Evolutionary conservation across 345 rosid species (phyloP), one percentile per base, ranked within the genome.

Genomic region (Bruguiera sexangula): DNA sequence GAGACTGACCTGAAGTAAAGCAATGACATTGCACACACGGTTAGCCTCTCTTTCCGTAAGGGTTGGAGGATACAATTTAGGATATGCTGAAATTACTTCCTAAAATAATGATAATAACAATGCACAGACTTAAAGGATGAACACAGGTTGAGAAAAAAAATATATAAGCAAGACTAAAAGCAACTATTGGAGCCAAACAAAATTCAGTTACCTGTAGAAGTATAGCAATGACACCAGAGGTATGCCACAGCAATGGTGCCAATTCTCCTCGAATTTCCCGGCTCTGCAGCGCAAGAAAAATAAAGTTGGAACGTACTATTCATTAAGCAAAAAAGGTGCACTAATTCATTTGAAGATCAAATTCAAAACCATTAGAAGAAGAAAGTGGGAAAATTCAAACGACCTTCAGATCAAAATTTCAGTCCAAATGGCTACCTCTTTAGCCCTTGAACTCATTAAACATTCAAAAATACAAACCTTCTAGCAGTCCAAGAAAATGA

Each of bases 201-300:
- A 2, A 24, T 6, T 58, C 15, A 29, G 27, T 83, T 56, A 84
- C 88, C 87, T 75, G 75, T 29, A 84, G 65, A 70, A 86, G 87
- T 34, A 61, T 29, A 54, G 75, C 3, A 50, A 83, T 64, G 51
- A 81, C 74, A 32, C 85, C 85, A 69, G 72, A 57, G 31, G 93
- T 84, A 65, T 83, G 54, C 93, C 93, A 88, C 26, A 88, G 39
- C 48, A 83, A n/a, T 18, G 82, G 82, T 10, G 82, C 90, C 80
- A 84, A 46, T 22, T 83, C 80, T 13, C 75, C 80, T 59, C 75
- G 60, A 31, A 31, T 6, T 62, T 6, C 76, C 68, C 75, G 74
- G 57, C 68, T 71, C 88, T 85, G 85, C 30, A 46, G n/a, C 21
- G 21, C 34, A 6, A 53, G 50, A 39, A 72, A 24, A n/a, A 31